Conservation (phyloP, 108 stramenopile genomes). For the Cylindrotheca fusiformis region DNA sequence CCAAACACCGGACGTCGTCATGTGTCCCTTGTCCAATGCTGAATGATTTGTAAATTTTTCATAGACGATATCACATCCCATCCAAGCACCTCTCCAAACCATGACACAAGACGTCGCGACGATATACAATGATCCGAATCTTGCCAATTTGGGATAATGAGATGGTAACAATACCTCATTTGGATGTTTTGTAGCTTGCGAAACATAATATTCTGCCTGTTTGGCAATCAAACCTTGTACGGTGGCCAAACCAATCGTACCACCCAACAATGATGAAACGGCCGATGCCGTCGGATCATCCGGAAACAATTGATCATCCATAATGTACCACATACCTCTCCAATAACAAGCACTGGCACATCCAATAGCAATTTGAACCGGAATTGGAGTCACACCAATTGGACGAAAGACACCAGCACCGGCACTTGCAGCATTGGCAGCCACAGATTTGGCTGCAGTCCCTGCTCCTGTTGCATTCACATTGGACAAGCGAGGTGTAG, state of each 20-base stretch:
- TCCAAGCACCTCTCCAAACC: conserved; percentile 71
- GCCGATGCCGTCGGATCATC: conserved; percentile 34
- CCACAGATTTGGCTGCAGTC: too few species aligned
- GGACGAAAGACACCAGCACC: too few species aligned
- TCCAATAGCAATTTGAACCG: conserved; percentile 9
- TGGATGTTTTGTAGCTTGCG: conserved; percentile 1
- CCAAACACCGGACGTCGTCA: conserved; percentile 48
- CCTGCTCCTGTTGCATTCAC: too few species aligned
- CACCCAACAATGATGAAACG: conserved; percentile 28
- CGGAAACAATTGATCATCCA: conserved; percentile 68
- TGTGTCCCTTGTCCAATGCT: conserved; percentile 27
- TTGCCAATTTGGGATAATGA: conserved; percentile 1
- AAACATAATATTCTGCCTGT: conserved; percentile 20
- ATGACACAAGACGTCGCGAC: conserved; percentile 54
- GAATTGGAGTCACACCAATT: too few species aligned
- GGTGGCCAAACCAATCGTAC: conserved; percentile 31
- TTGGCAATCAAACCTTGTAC: conserved; percentile 45
- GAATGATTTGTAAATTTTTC: conserved; percentile 20
- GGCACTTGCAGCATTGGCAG: too few species aligned
- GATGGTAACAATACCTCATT: conserved; percentile 2
- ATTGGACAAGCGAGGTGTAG: too few species aligned
- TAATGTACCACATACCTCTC: conserved; percentile 69
- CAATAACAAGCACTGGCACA: conserved; percentile 41
- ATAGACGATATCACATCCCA: conserved; percentile 46
- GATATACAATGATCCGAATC: conserved; percentile 54